Evolutionary conservation across 768 basidiomycete species (phyloP), one percentile per base, ranked within the genome.

Genomic region (Serendipita sp.): DNA sequence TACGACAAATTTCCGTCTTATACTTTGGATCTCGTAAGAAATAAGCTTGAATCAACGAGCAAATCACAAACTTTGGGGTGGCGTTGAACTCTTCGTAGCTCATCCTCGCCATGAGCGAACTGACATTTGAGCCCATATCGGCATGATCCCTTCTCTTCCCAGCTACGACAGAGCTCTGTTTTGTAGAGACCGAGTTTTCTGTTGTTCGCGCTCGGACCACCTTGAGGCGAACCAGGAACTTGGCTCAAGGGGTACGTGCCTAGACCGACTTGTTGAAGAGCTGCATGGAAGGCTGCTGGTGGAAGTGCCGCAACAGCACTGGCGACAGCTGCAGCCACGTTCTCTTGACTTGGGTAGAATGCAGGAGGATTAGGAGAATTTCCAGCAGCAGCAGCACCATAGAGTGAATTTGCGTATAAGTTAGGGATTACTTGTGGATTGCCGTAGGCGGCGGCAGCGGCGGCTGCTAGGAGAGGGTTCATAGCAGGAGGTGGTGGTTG

Each of bases 1-100:
- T 93, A 85, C 90, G 83, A 72, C 90, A 94, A 66, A 93, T 90
- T 73, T 94, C 90, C 9, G 91, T 93, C 74, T 94, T 94, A 74
- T 93, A 93, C 89, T 88, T 69, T 20, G 60, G 63, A 61, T 30
- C 50, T 66, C 60, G 45, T 72, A 41, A 71, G 66, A 41, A 56
- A 66, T 42, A 53, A 43, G 50, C 41, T 56, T 62, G n/a, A n/a
- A n/a, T n/a, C 33, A 17, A 38, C 33, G 43, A 42, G 64, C 26
- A 67, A 42, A 16, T 22, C 13, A 43, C 77, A 66, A 69, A 89
- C 90, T 81, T 93, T 94, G 48, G 91, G 91, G 71, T 94, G 90
- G 66, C 90, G 80, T 66, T 84, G 72, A n/a, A 92, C 88, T 62
- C 79, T 82, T 42, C 90, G 82, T 33, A 93, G 77, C 72, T 94